A percentile compares a stretch with the other conserved stretches of the same genome.
phyloP scores from a whole-genome alignment of 768 basidiomycete genomes.

The Pulveroboletus sp. region DNA sequence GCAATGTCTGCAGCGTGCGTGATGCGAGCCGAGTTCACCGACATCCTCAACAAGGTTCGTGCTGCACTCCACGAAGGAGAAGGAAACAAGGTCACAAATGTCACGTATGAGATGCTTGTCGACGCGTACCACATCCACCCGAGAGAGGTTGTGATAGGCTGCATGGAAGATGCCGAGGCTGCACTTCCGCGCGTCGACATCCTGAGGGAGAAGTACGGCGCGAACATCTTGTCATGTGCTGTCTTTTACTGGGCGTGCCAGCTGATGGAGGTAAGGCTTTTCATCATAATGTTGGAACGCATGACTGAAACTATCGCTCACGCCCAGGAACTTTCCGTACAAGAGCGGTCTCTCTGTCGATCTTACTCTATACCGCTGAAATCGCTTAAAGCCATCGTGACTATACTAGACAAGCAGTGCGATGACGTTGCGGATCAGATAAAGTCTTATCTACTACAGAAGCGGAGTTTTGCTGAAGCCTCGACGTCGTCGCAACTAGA shows the following conservation, averaged over 20 bases:
- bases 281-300: background rate
- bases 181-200: constrained; percentile 11
- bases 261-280: constrained; percentile 32
- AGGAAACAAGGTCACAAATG: background rate
- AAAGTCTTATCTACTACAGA: constrained; percentile 8
- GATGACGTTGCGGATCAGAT: constrained; percentile 24
- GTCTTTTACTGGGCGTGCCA: constrained; percentile 47
- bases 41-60: constrained; percentile 21
- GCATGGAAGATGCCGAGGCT: constrained; percentile 33
- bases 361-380: constrained; percentile 11
- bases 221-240: constrained; percentile 29
- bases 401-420: constrained; percentile 23
- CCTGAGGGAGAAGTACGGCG: constrained; percentile 19
- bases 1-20: constrained; percentile 25
- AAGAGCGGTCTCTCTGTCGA: constrained; percentile 17
- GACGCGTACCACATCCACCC: constrained; percentile 18
- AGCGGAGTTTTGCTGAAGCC: background rate
- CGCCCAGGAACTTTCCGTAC: constrained; percentile 24
- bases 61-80: constrained; percentile 13
- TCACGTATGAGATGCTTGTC: constrained; percentile 33
- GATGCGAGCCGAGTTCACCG: constrained; percentile 14
- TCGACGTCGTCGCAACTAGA: background rate
- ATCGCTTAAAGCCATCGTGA: constrained; percentile 18
- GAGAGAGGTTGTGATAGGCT: constrained; percentile 22
- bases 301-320: background rate